Percentiles rank a stretch among this genome's conserved stretches.
phyloP scores from a whole-genome alignment of 805 yeast species.

The Candida pini region DNA sequence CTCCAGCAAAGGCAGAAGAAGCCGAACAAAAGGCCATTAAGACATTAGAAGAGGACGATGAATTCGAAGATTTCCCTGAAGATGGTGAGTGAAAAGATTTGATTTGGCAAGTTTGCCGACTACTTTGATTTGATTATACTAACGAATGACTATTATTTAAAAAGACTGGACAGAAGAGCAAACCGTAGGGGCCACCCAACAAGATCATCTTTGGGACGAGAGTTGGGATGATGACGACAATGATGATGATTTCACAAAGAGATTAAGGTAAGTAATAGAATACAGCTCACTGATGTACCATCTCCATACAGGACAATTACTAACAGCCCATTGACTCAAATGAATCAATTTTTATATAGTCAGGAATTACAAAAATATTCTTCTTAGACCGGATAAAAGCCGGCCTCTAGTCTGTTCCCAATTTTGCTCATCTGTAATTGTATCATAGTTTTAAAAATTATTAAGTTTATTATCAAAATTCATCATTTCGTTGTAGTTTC shows the following conservation, averaged over 20 bases:
- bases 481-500: no score
- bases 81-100: constrained; percentile 51
- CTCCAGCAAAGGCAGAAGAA: constrained; percentile 1
- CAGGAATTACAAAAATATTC: constrained; percentile 20
- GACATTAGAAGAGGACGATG: constrained; percentile 91
- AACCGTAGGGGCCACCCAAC: constrained; percentile 45
- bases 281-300: no score
- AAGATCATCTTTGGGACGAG: constrained; percentile 83
- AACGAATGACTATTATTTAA: constrained; percentile 1
- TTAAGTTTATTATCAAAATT: no score
- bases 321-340: not conserved
- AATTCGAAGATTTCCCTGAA: constrained; percentile 93
- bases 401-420: no score
- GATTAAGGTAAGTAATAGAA: constrained; percentile 57
- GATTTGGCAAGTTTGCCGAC: not conserved
- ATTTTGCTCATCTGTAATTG: no score
- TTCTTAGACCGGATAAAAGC: no score
- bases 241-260: constrained; percentile 80
- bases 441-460: no score
- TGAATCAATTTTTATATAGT: constrained; percentile 3
- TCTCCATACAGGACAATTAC: no score
- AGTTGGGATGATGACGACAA: constrained; percentile 97
- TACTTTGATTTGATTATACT: constrained; percentile 1
- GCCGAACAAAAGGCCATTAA: constrained; percentile 36
- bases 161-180: constrained; percentile 63